phyloP scores from a whole-genome alignment of 2,329 filamentous ascomycete genomes.

The Colletotrichum tropicicola region DNA sequence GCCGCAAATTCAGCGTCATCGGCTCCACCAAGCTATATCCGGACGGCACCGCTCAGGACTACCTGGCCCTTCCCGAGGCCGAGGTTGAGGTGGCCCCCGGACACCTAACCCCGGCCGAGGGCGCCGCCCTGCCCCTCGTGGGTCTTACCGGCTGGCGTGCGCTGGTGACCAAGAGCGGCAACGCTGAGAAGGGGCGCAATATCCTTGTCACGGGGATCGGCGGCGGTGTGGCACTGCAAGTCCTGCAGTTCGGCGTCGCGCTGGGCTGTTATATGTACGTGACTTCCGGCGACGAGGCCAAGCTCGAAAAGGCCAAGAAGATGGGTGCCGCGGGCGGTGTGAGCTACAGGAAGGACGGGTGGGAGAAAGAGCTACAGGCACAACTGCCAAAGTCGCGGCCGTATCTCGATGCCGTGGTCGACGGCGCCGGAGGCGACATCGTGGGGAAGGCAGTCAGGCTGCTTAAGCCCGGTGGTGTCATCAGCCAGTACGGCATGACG shows the following conservation, averaged over 20 bases:
- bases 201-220: conserved; percentile 91
- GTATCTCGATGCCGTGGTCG: conserved; percentile 84
- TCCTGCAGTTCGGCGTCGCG: conserved; percentile 80
- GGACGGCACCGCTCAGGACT: conserved; percentile 79
- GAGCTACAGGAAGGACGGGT: conserved; percentile 78
- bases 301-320: conserved; percentile 75
- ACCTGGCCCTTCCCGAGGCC: conserved; percentile 70
- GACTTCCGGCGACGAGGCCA: conserved; percentile 77
- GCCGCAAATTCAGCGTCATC: conserved; percentile 66
- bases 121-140: conserved; percentile 84
- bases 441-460: conserved; percentile 74
- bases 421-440: conserved; percentile 89
- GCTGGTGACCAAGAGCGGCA: conserved; percentile 78
- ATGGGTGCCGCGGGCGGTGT: conserved; percentile 87
- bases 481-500: conserved; percentile 93
- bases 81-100: conserved; percentile 81
- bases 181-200: conserved; percentile 72
- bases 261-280: conserved; percentile 83
- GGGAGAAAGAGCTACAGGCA: conserved; percentile 79
- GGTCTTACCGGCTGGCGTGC: conserved; percentile 92
- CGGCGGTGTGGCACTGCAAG: conserved; percentile 88
- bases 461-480: conserved; percentile 84
- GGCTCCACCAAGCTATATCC: conserved; percentile 74
- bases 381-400: conserved; percentile 72
- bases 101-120: conserved; percentile 78